Percentiles rank a stretch among this genome's conserved stretches.
phyloP scores from a whole-genome alignment of 345 rosid species.

The Camelina neglecta region DNA sequence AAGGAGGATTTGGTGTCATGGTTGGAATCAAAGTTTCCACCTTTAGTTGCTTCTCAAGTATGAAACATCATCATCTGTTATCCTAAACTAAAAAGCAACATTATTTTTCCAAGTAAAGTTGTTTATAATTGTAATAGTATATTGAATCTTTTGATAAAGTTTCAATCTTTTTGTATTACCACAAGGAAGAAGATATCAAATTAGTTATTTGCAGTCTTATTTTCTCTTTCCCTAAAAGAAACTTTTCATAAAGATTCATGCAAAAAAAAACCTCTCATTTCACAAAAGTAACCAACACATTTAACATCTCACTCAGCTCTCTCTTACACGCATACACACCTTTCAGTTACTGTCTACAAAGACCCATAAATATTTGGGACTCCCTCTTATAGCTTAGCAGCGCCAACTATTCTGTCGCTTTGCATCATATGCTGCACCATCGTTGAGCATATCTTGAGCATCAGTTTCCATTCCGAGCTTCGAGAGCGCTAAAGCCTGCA shows the following conservation, averaged over 20 bases:
- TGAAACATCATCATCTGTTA: conserved; percentile 25
- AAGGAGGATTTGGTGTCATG: conserved; percentile 75
- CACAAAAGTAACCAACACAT: conserved; percentile 35
- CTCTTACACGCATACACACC: conserved; percentile 33
- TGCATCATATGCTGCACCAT: conserved; percentile 86
- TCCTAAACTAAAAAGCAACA: conserved; percentile 32
- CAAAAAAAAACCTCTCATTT: conserved; percentile 28
- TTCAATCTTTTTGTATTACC: conserved; percentile 34
- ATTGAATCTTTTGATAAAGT: conserved; percentile 29
- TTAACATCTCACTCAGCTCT: conserved; percentile 16
- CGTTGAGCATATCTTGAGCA: conserved; percentile 98
- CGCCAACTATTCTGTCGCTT: conserved; percentile 92
- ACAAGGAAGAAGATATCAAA: conserved; percentile 33
- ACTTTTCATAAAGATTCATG: conserved; percentile 27
- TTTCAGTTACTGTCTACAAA: conserved; percentile 27
- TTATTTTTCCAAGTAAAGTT: conserved; percentile 35
- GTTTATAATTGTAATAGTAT: conserved; percentile 39
- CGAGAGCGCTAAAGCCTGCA: conserved; percentile 94
- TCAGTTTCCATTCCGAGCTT: conserved; percentile 98
- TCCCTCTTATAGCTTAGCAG: conserved; percentile 37
- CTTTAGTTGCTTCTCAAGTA: conserved; percentile 42
- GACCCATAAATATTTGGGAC: conserved; percentile 32
- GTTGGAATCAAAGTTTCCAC: conserved; percentile 66
- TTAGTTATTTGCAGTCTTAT: conserved; percentile 39
- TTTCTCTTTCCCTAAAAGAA: conserved; percentile 19